Conservation (phyloP, 2,329 filamentous ascomycete genomes). For the Aspergillus ochraceoroseus region DNA sequence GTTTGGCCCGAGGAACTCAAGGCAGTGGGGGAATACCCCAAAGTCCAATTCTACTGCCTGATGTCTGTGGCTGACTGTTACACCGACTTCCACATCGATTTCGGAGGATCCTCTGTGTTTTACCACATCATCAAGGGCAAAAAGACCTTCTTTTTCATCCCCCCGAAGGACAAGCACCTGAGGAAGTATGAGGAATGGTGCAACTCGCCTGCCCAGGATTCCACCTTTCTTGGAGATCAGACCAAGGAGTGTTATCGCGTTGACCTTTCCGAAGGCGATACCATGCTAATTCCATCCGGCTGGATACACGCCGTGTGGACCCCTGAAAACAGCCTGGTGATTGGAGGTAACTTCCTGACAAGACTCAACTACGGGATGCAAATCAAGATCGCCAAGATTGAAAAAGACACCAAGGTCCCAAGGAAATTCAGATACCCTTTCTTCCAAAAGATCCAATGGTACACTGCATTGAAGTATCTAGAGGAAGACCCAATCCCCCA, state of each 20-base stretch:
- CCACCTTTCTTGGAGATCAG: slow-evolving; percentile 59
- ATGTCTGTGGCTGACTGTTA: slow-evolving; percentile 69
- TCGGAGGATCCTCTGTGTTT: slow-evolving; percentile 65
- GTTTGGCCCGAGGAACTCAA: slow-evolving; percentile 50
- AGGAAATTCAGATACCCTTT: slow-evolving; percentile 63
- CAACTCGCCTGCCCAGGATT: slow-evolving; percentile 61
- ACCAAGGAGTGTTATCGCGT: slow-evolving; percentile 64
- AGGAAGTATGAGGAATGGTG: slow-evolving; percentile 70
- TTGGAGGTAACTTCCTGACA: slow-evolving; percentile 66
- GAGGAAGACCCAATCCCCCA: slow-evolving; percentile 60
- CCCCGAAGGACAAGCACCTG: slow-evolving; percentile 62
- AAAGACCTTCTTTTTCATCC: slow-evolving; percentile 68
- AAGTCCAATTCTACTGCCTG: slow-evolving; percentile 64
- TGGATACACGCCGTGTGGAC: slow-evolving; percentile 72
- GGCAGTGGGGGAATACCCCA: slow-evolving; percentile 55
- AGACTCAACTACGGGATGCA: slow-evolving; percentile 62
- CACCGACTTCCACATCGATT: slow-evolving; percentile 68
- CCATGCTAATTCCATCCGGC: slow-evolving; percentile 65
- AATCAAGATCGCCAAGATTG: slow-evolving; percentile 60
- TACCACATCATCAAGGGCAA: slow-evolving; percentile 65
- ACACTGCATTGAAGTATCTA: slow-evolving; percentile 60
- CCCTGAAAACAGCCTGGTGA: slow-evolving; percentile 63
- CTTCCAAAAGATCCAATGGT: slow-evolving; percentile 67
- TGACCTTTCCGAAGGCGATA: slow-evolving; percentile 62
- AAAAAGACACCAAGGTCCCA: slow-evolving; percentile 62